Percentiles rank a stretch among this genome's conserved stretches.
phyloP scores from a whole-genome alignment of 768 basidiomycete species.

The Suillus occidentalis region DNA sequence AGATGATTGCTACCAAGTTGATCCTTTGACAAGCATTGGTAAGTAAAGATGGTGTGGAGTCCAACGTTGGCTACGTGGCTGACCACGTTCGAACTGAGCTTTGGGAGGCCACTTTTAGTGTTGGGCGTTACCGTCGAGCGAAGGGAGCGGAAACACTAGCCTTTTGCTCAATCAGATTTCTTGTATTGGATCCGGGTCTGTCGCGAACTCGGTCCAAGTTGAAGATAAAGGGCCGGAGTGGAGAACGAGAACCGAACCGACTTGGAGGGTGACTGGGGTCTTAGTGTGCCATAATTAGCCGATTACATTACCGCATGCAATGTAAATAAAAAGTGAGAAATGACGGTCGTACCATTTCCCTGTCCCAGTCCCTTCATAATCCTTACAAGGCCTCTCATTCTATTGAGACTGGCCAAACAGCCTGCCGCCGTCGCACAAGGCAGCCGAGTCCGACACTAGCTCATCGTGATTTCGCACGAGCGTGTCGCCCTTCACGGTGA shows the following conservation, averaged over 20 bases:
- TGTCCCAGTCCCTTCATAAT: not conserved
- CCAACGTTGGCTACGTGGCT: not conserved
- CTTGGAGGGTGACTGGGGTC: conserved; percentile 28
- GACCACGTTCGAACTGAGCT: not conserved
- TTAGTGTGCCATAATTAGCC: conserved; percentile 15
- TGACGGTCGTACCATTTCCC: conserved; percentile 16
- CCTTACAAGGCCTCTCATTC: not conserved
- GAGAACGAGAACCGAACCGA: not conserved
- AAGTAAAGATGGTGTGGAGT: not conserved
- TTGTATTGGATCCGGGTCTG: not conserved
- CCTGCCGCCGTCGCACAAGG: not conserved
- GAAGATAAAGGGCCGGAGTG: not conserved
- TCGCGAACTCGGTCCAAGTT: not conserved
- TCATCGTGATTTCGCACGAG: not conserved
- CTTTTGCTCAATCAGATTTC: not conserved
- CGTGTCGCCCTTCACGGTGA: not conserved
- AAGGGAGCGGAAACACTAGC: not conserved
- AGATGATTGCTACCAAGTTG: too few relatives aligned
- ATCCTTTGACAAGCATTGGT: too few relatives aligned
- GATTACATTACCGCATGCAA: conserved; percentile 14
- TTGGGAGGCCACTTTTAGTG: too few relatives aligned
- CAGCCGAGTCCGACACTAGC: not conserved
- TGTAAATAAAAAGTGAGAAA: conserved; percentile 30
- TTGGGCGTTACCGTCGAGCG: not conserved
- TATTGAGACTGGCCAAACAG: not conserved